A percentile compares a stretch with the other conserved stretches of the same genome.
phyloP scores from a whole-genome alignment of 2,329 filamentous ascomycete species.

The Diaporthe sp. region DNA sequence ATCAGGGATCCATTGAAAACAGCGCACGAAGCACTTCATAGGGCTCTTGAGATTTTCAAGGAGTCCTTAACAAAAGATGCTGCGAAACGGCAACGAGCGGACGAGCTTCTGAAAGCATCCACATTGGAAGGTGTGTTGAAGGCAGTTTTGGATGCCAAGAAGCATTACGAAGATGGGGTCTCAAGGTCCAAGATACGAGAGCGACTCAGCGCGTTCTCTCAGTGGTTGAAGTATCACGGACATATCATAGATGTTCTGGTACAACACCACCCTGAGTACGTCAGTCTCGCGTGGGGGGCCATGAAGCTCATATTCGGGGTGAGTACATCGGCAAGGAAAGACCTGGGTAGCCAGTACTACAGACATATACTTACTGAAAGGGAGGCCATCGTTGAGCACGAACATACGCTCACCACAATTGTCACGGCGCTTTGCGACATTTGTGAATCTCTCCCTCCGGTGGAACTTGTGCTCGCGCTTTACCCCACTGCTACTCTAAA shows the following conservation, averaged over 20 bases:
- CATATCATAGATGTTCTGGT: background rate
- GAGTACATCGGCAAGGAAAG: too few relatives aligned
- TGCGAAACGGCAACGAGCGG: background rate
- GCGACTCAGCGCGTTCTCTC: background rate
- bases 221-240: background rate
- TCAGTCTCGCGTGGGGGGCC: background rate
- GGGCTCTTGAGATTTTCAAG: background rate
- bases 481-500: background rate
- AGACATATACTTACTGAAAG: background rate
- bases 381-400: background rate
- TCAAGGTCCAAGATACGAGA: too few relatives aligned
- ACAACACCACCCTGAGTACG: background rate
- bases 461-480: background rate
- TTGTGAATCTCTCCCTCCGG: background rate
- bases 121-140: background rate
- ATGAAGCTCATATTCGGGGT: background rate
- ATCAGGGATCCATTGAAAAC: background rate
- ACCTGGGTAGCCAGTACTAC: too few relatives aligned
- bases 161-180: background rate
- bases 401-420: background rate
- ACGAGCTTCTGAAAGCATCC: background rate
- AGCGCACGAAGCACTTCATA: background rate
- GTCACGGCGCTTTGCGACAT: background rate
- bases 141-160: background rate
- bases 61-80: background rate